phyloP scores from a whole-genome alignment of 2,329 filamentous ascomycete genomes.

The Dichotomopilus funicola region DNA sequence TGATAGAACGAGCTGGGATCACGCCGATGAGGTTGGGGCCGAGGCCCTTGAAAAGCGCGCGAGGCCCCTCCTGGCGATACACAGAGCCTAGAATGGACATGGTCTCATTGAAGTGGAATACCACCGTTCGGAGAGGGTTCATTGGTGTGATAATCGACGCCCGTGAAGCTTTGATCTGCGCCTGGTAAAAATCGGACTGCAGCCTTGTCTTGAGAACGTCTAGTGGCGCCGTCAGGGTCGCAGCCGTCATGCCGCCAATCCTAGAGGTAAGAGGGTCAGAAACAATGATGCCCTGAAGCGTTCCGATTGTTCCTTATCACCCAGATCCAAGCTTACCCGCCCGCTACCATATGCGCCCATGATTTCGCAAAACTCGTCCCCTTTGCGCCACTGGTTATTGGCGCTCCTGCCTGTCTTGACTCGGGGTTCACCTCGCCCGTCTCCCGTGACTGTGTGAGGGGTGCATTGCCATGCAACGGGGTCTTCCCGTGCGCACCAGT shows the following conservation, averaged over 20 bases:
- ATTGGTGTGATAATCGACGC: conserved; percentile 53
- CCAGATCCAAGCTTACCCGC: conserved; percentile 55
- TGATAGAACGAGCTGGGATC: conserved; percentile 82
- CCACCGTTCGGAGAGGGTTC: conserved; percentile 57
- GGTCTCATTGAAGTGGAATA: conserved; percentile 77
- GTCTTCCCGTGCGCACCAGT: conserved; percentile 12
- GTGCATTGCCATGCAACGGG: conserved; percentile 13
- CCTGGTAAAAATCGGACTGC: conserved; percentile 91
- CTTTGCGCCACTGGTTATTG: conserved; percentile 29
- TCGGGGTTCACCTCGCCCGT: conserved; percentile 48
- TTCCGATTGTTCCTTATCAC: neutral
- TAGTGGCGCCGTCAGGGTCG: conserved; percentile 86
- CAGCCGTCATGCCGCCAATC: conserved; percentile 82
- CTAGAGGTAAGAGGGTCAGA: conserved; percentile 37
- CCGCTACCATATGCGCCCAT: conserved; percentile 88
- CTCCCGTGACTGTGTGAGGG: conserved; percentile 54
- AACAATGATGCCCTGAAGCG: conserved; percentile 3
- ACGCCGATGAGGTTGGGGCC: conserved; percentile 87
- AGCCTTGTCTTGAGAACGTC: conserved; percentile 91
- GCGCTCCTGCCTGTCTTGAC: conserved; percentile 14
- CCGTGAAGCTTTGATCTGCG: conserved; percentile 65
- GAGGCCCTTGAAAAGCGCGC: conserved; percentile 87
- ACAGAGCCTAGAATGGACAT: conserved; percentile 79
- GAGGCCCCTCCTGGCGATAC: conserved; percentile 72
- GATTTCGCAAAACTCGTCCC: conserved; percentile 60